Evolutionary conservation across 176 grass and related monocot genomes (phyloP), one percentile per base, ranked within the genome.

Genomic region (Chrysopogon serrulatus): DNA sequence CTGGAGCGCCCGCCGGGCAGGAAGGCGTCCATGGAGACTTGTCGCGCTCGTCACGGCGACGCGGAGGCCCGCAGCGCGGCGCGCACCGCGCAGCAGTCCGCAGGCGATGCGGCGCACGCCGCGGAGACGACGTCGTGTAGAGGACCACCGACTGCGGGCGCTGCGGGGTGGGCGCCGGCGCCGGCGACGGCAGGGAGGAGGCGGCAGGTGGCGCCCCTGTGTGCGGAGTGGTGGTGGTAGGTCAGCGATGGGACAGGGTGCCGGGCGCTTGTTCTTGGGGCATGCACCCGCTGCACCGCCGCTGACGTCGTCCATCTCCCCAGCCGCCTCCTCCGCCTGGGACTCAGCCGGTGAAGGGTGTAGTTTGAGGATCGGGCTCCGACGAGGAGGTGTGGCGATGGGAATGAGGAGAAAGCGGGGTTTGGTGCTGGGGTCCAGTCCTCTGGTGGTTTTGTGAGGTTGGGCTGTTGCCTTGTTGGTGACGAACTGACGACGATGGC

Each of bases 41-140:
- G 85, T 94, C 92, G 44, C 84, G 81, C 67, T 94, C 89, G 57
- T 91, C 28, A 91, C 78, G 10, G 90, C 86, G 18, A 91, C 90
- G 54, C 90, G 82, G 82, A 85, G 51, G 3, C 90, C 6, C 86
- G 86, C 43, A 91, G 90, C 71, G 81, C 82, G 67, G 82, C 86
- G 78, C 90, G 86, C 78, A 92, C 82, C 37, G 82, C 86, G 39
- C 78, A 78, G 86, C 90, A 88, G 90, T 92, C 90, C 23, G 78
- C 79, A 67, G 82, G 82, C 56, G 86, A n/a, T 92, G 77, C 86
- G 86, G 7, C 90, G 90, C 64, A 92, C 85, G 31, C 86, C 90
- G 43, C 82, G 90, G 78, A 91, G 90, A n/a, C 56, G 86, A 91
- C 18, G 90, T 91, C 43, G 86, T 88, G 77, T 91, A 91, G 35